Evolutionary conservation across 306 rosid genomes (phyloP), one percentile per base, ranked within the genome.

Genomic region (Nissolia schottii): DNA sequence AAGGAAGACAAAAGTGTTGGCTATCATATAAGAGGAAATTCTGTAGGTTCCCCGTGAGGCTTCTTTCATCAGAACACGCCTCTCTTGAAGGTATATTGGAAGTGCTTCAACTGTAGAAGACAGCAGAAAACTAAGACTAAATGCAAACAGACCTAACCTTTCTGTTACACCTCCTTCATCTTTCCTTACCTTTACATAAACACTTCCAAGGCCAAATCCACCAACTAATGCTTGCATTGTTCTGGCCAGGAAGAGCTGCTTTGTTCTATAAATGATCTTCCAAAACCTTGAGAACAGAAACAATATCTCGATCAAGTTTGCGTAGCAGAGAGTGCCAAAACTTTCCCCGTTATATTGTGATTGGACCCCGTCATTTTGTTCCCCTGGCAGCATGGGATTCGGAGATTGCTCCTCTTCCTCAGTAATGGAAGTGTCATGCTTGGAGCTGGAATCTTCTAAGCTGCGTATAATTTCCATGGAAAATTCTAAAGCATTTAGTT

Each of bases 41-140:
- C 50, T 84, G 14, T 91, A 93, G 22, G 91, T 92, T 66, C 97
- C 96, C 58, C 94, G 86, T 49, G 98, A 91, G 68, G 91, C 76
- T 80, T 93, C 98, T 65, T 89, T 91, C 98, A 93, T 91, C 8
- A 93, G 46, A 46, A 93, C 97, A 67, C 85, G 70, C 38, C 97
- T 71, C 63, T 93, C 98, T 80, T 91, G 94, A 46, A 93, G 97
- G 78, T 71, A 93, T 67, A 91, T 93, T 16, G 97, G 97, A 51
- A 93, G 93, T 32, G 97, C 92, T 81, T 91, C 96, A 8, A 91
- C 93, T 24, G 97, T 93, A 0, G 98, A 93, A 70, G 97, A 93
- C 3, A 91, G 85, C 34, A 93, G 94, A 43, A 91, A 91, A 37
- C 96, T 93, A 18, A 93, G 86, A 55, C 97, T 93, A 67, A 93